Percentiles rank a stretch among this genome's conserved stretches.
Conservation (phyloP, 768 basidiomycete species). For the Tricholoma matsutake region DNA sequence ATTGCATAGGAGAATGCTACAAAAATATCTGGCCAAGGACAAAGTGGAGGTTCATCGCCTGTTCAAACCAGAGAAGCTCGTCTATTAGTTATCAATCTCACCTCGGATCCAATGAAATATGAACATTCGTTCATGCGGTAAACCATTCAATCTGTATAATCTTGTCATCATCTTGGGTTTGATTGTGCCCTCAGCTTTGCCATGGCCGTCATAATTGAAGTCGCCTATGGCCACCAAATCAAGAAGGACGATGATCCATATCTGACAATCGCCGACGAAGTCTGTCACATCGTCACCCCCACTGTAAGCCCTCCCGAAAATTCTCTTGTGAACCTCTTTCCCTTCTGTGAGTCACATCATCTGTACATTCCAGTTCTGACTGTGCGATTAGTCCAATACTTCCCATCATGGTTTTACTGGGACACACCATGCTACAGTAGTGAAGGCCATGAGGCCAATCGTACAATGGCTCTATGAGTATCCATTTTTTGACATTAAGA, state of each 20-base stretch:
- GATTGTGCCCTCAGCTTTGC: too few species aligned
- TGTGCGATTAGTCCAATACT: constrained; percentile 7
- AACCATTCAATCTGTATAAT: not conserved
- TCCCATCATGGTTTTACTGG: constrained; percentile 23
- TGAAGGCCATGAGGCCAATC: constrained; percentile 4
- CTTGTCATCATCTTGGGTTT: not conserved
- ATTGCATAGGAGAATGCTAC: too few species aligned
- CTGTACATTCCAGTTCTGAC: not conserved
- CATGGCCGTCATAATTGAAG: constrained; percentile 10
- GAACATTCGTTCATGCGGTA: not conserved
- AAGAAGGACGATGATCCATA: constrained; percentile 12
- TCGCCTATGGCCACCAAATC: constrained; percentile 17
- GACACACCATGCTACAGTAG: constrained; percentile 13
- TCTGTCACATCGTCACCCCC: not conserved
- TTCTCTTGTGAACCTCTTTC: constrained; percentile 15
- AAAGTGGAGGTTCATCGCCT: constrained; percentile 4
- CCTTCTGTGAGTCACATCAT: constrained; percentile 10
- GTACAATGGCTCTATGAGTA: constrained; percentile 9
- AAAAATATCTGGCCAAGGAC: too few species aligned
- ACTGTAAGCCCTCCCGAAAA: constrained; percentile 8
- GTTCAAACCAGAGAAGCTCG: constrained; percentile 21
- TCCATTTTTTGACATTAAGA: constrained; percentile 10
- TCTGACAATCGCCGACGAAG: constrained; percentile 7
- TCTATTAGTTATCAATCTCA: constrained; percentile 26
- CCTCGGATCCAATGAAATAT: constrained; percentile 17